Base-by-base conservation (phyloP, 2,329 filamentous ascomycete species). In the Colletotrichum costaricense region DNA sequence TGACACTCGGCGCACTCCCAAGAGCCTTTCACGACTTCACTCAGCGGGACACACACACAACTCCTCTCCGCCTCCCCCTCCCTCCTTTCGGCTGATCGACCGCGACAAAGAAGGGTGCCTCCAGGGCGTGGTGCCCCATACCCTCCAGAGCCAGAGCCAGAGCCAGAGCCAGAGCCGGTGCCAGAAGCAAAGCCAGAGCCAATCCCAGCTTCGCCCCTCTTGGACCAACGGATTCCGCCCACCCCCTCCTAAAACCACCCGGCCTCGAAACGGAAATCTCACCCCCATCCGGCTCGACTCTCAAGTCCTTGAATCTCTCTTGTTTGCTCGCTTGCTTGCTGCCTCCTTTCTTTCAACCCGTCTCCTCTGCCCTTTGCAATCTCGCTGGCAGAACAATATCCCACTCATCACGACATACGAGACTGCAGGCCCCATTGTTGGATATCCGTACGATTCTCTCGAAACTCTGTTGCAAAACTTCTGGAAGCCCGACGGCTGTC, bases 71-170 rank as follows among this genome's bases (percentile, higher is more conserved):
- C 30, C 28, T 28, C 22, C 24, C 64, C 69, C 56, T 19, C 63
- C 26, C 71, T 54, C 58, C 58, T 72, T 66, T 70, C 60, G 71
- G 71, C 71, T 67, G 72, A 72, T 74, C 72, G 62, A 67, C 67
- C 35, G 26, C 63, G 52, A 72, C 70, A 42, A 65, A 73, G 55
- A 56, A 28, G 54, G 12, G 54, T 56, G 55, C 69, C 52, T 72
- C 69, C 58, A 64, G 33, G 55, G 65, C 67, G 54, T 64, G 59
- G 59, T 54, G 69, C 70, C 70, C 70, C 70, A 55, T 73, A 69
- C 66, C 54, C 56, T n/a, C 65, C 64, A 67, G 46, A 33, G 46
- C 69, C 56, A 30, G 26, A n/a, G 24, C 42, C 38, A 22, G 38
- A 24, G 42, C 26, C 69, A 72, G 55, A 14, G n/a, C n/a, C 56